Base-by-base conservation (phyloP, 2,329 filamentous ascomycete species). In the Escovopsis sp. region DNA sequence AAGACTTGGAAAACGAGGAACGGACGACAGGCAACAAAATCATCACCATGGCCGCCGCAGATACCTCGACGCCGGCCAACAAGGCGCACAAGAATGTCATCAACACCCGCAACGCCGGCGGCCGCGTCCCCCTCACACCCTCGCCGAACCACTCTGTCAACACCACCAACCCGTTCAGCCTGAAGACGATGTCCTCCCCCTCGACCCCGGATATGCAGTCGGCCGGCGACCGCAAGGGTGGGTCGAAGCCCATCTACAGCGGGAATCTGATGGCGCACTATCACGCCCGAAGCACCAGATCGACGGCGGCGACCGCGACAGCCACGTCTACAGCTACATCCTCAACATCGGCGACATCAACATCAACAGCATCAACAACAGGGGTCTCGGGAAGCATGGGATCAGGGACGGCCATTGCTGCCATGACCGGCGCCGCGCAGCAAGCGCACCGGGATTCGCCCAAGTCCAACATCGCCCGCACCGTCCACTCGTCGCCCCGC, bases 51-150 rank as follows among this genome's bases (percentile, higher is more conserved):
- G 85, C 88, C 57, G 81, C 63, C 41, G 58, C 79, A 58, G 64
- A 72, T 55, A 76, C 94, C 60, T 82, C 85, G 51, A 96, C 90
- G 41, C 90, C 90, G 41, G 70, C 90, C 56, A 23, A 23, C 21
- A 96, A 94, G 72, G 90, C 83, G 70, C 88, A 94, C 61, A 77
- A 81, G 62, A 85, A 86, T 40, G 72, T 94, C 51, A 94, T 96
- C 67, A 86, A 80, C 47, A 76, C 83, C 48, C 86, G 86, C 57
- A 90, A 87, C 56, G 90, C 87, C 59, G 87, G 88, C 63, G 86
- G 87, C 56, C 84, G 90, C 43, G 87, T 93, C 70, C 87, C 90
- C 48, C 66, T 98, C 54, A 94, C 88, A 4, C 88, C 90, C 23
- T 96, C 88, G 39, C 90, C 90, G 39, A 75, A 78, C 46, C 75